Evolutionary conservation across 352 stramenopile species (phyloP).

Genomic region (Phytophthora sansomeana): DNA sequence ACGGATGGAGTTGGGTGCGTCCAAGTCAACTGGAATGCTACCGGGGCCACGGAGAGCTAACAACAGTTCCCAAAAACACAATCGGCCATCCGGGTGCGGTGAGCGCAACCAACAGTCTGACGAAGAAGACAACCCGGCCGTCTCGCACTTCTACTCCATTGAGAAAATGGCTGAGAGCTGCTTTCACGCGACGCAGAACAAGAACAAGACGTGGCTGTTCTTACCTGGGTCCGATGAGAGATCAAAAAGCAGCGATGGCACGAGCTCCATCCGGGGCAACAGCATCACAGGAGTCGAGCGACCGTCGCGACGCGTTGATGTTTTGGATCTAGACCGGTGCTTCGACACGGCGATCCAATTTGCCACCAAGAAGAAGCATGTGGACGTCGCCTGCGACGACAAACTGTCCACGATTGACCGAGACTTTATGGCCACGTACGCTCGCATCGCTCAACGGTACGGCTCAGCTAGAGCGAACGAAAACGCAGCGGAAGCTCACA

Average conservation of each 20-base stretch:
- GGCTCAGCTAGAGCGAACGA: constrained; percentile 3
- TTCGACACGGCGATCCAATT: constrained; percentile 79
- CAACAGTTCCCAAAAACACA: not conserved
- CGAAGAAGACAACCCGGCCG: constrained; percentile 39
- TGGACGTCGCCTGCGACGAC: constrained; percentile 49
- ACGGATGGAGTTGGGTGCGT: constrained; percentile 39
- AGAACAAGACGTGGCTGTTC: constrained; percentile 82
- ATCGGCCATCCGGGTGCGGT: not conserved
- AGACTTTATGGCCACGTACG: constrained; percentile 70
- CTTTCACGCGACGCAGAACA: constrained; percentile 73
- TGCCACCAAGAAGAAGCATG: constrained; percentile 53
- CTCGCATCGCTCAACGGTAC: constrained; percentile 49
- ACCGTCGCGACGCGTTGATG: constrained; percentile 66
- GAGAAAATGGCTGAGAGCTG: constrained; percentile 77
- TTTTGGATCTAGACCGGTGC: constrained; percentile 75
- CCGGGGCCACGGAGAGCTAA: constrained; percentile 1
- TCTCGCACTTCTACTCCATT: constrained; percentile 84
- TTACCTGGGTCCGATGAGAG: constrained; percentile 68
- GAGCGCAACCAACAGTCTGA: constrained; percentile 35
- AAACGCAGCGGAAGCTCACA: constrained; percentile 24
- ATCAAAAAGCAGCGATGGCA: constrained; percentile 55
- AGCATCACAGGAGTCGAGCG: constrained; percentile 68
- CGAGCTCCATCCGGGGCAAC: constrained; percentile 37
- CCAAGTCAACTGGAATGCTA: constrained; percentile 36
- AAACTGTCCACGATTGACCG: constrained; percentile 72